Percentiles rank a stretch among this genome's conserved stretches.
phyloP scores from a whole-genome alignment of 306 rosid species.

The Begonia peltatifolia region DNA sequence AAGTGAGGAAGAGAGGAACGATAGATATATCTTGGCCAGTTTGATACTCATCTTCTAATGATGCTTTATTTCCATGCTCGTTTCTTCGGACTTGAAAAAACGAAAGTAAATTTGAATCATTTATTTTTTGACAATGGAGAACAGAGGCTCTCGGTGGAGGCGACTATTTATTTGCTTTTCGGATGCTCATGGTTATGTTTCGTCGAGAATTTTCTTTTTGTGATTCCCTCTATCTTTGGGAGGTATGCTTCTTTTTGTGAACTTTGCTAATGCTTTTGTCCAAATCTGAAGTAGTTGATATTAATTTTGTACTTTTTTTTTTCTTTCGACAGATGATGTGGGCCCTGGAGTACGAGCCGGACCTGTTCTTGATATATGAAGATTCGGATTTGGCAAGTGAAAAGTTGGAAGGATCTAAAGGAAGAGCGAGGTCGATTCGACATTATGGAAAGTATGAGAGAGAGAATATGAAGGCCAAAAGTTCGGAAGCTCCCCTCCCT shows the following conservation, averaged over 20 bases:
- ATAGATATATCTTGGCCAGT: no score
- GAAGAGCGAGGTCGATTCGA: conserved; percentile 55
- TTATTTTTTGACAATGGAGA: conserved; percentile 21
- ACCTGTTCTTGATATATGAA: conserved; percentile 50
- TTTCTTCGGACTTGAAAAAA: conserved; percentile 7
- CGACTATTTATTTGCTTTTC: conserved; percentile 86
- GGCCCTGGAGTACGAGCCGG: conserved; percentile 95
- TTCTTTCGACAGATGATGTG: conserved; percentile 85
- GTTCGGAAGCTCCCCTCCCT: conserved; percentile 70
- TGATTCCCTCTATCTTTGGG: conserved; percentile 97
- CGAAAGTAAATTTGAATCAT: conserved; percentile 11
- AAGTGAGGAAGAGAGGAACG: no score
- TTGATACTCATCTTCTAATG: neutral
- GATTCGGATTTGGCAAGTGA: conserved; percentile 31
- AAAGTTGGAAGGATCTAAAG: conserved; percentile 38
- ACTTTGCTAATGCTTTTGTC: conserved; percentile 4
- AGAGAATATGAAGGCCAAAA: conserved; percentile 57
- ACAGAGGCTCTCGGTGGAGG: conserved; percentile 97
- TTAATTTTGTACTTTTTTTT: conserved; percentile 8
- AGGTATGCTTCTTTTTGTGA: conserved; percentile 33
- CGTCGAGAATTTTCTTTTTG: conserved; percentile 98
- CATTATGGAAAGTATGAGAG: conserved; percentile 88
- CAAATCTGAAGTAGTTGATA: neutral
- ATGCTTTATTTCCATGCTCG: conserved; percentile 7
- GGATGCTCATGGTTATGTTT: conserved; percentile 98